Conservation (phyloP, 805 yeast species). For the Cyberlindnera euphorbiiphila region DNA sequence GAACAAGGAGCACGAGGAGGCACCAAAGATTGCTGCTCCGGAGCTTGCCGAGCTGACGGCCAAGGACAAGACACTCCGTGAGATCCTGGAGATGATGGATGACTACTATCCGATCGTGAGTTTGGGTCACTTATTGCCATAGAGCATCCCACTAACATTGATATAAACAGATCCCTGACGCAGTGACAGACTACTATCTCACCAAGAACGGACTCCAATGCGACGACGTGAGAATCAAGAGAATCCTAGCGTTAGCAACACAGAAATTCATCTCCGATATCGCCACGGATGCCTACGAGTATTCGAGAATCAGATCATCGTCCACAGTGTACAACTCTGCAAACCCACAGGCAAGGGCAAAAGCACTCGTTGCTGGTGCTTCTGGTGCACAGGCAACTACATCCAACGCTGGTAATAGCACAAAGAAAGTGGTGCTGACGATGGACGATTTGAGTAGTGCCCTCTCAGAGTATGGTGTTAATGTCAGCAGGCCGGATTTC, state of each 20-base stretch:
- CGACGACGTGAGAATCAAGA: slow-evolving; percentile 61
- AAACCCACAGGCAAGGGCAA: slow-evolving; percentile 82
- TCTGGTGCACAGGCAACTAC: slow-evolving; percentile 35
- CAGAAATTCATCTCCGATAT: slow-evolving; percentile 93
- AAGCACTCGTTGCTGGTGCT: slow-evolving; percentile 69
- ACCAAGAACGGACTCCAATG: slow-evolving; percentile 83
- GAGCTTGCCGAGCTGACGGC: slow-evolving; percentile 66
- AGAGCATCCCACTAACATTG: slow-evolving; percentile 1
- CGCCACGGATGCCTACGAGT: slow-evolving; percentile 95
- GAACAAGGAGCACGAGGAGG: slow-evolving; percentile 16
- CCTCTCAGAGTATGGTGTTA: slow-evolving; percentile 86
- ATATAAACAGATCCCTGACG: slow-evolving; percentile 67
- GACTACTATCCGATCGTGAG: slow-evolving; percentile 78
- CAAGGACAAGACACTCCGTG: slow-evolving; percentile 79
- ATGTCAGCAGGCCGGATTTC: slow-evolving; percentile 88
- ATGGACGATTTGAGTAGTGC: slow-evolving; percentile 94
- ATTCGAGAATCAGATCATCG: slow-evolving; percentile 85
- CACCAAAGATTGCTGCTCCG: slow-evolving; percentile 18
- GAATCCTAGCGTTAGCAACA: slow-evolving; percentile 89
- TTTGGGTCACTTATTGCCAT: neutral
- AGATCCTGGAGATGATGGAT: slow-evolving; percentile 83
- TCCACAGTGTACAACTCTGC: slow-evolving; percentile 81
- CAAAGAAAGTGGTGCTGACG: slow-evolving; percentile 80
- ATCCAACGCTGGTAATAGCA: slow-evolving; percentile 39
- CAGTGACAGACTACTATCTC: slow-evolving; percentile 89